A percentile compares a stretch with the other conserved stretches of the same genome.
These are phyloP conservation scores for Leishmania aethiopica DNA, from an alignment of 208 protist species.

Conservation along the genomic window DNA sequence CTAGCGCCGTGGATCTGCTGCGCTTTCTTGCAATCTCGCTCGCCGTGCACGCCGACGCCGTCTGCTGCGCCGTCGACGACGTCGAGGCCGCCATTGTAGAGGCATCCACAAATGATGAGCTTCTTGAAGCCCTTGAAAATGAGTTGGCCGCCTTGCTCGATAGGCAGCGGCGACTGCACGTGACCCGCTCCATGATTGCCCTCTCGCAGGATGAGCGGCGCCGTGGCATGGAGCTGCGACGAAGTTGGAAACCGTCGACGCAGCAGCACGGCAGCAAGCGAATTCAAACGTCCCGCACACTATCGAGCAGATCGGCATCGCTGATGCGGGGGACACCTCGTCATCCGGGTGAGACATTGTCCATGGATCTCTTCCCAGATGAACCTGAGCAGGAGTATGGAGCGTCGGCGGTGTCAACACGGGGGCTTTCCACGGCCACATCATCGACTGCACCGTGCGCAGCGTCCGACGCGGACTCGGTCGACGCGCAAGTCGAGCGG, in stretches of 20 bases:
- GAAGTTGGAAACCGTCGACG: background rate
- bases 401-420: conserved; percentile 3
- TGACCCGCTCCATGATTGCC: conserved; percentile 37
- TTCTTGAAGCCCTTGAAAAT: conserved; percentile 46
- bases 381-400: background rate
- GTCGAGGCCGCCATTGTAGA: conserved; percentile 46
- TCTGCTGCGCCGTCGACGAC: conserved; percentile 65
- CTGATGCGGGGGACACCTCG: background rate
- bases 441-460: no score
- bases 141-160: conserved; percentile 45
- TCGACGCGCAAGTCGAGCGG: conserved; percentile 54
- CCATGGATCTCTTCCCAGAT: background rate
- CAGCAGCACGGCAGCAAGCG: conserved; percentile 9
- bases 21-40: conserved; percentile 69
- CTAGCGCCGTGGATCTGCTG: conserved; percentile 51
- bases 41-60: conserved; percentile 74
- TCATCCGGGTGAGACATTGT: background rate
- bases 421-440: background rate
- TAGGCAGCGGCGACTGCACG: conserved; percentile 52
- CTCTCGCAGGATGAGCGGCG: conserved; percentile 33
- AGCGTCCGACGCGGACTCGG: conserved; percentile 14
- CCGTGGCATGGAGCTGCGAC: conserved; percentile 19
- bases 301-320: background rate
- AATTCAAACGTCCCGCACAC: conserved; percentile 31
- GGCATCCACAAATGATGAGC: conserved; percentile 57